A percentile compares a stretch with the other conserved stretches of the same genome.
Evolutionary conservation across 2,329 filamentous ascomycete species (phyloP).

Genomic region (Pestalotiopsis sp.): DNA sequence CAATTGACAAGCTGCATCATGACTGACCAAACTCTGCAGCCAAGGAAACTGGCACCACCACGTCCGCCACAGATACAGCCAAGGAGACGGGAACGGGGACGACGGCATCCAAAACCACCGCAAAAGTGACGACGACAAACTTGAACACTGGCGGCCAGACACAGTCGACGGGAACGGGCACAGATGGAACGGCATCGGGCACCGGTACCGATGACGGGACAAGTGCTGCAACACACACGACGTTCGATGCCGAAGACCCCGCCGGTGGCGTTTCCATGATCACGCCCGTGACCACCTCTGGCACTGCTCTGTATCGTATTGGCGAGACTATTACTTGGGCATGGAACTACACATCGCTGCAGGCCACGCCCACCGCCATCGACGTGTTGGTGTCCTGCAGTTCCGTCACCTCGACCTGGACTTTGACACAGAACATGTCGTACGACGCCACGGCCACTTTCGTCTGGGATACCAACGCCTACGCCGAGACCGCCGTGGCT

Average conservation of each 20-base stretch:
- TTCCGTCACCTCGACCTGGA: conserved; percentile 55
- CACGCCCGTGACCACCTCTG: conserved; percentile 48
- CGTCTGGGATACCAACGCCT: conserved; percentile 60
- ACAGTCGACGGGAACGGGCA: conserved; percentile 23
- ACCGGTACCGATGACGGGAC: conserved; percentile 30
- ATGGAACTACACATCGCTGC: conserved; percentile 68
- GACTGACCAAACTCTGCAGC: background rate
- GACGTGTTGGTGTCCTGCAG: conserved; percentile 63
- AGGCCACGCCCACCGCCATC: conserved; percentile 59
- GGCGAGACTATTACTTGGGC: conserved; percentile 60
- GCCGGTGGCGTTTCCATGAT: conserved; percentile 56
- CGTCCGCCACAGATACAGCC: conserved; percentile 17
- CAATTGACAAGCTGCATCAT: conserved; percentile 14
- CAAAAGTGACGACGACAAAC: conserved; percentile 33
- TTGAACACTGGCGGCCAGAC: conserved; percentile 42
- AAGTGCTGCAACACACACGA: conserved; percentile 34
- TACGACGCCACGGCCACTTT: conserved; percentile 53
- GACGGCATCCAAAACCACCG: conserved; percentile 17
- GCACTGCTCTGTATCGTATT: conserved; percentile 60
- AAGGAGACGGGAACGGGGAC: conserved; percentile 18
- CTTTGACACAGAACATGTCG: conserved; percentile 65
- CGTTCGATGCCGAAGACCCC: conserved; percentile 47
- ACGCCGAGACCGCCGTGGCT: conserved; percentile 46
- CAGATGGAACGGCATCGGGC: conserved; percentile 27
- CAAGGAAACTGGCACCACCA: conserved; percentile 3